Base-by-base conservation (phyloP, 495 filamentous ascomycete genomes). In the Glonium stellatum region DNA sequence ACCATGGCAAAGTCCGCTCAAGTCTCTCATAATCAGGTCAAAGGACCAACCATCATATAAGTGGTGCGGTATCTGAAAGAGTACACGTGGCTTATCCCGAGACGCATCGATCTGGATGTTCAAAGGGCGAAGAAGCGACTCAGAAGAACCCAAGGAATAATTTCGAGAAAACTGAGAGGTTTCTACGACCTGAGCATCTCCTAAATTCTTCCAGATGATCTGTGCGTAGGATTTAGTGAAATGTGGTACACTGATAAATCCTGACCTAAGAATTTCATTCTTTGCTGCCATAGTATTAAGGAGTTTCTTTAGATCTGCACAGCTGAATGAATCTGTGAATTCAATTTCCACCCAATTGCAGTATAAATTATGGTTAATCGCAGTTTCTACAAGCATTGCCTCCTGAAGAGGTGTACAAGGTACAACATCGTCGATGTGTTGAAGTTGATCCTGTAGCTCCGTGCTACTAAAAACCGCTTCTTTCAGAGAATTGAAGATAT, bases 41-140 rank as follows among this genome's bases (percentile, higher is more conserved):
- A 88, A 78, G 5, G 87, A 88, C 89, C 89, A 95, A 5, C 88
- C 89, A 66, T 95, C 89, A 64, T 93, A 93, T 0, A 92, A 67
- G 0, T 86, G 82, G 72, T 95, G 89, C 61, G 92, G 86, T 31
- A 95, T 78, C 39, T 78, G 78, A 9, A 75, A 47, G 10, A 73
- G 44, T 9, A 86, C 42, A 0, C 78, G 70, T 1, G 80, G 55
- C 4, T 59, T 59, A 1, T 67, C 57, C 4, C 56, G 41, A 22
- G 49, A 62, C 11, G 63, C 55, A 5, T 70, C 63, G 0, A 90
- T 67, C 49, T 84, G 78, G 10, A 87, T 71, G 1, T 70, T 75
- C 39, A 89, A 72, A 1, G 87, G 87, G 23, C 73, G 74, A 9
- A 86, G 74, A 18, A 87, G 70, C 21, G 78, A 79, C 18, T 55